Evolutionary conservation across 2,329 filamentous ascomycete species (phyloP), one percentile per base, ranked within the genome.

Genomic region (Stachybotrys chlorohalonatus): DNA sequence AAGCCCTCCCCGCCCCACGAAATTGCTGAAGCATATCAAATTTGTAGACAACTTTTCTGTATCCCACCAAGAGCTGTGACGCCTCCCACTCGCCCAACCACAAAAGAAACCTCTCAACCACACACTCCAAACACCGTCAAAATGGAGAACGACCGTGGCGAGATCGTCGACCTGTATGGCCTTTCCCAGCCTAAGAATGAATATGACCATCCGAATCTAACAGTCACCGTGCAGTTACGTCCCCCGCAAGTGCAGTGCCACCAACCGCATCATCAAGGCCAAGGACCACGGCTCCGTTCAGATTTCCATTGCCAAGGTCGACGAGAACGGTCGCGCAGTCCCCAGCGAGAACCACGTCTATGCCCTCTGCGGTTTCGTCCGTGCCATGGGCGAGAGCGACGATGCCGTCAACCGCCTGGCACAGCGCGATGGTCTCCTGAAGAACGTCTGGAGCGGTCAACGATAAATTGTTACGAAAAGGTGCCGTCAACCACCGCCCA

Each of bases 81-180:
- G 61, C 62, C 58, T 65, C 59, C 64, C 60, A 59, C 59, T 57
- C 63, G 64, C 60, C 64, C 60, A 64, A 62, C 61, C 60, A 60
- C 62, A 57, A 59, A 61, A 64, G 61, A 58, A 64, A 64, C 62
- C 57, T 61, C 58, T 59, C 62, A 63, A 65, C 58, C 58, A 60
- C 55, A 58, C 60, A 60, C 62, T 57, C 52, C 54, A 54, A 62
- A 62, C 61, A 67, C 69, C 72, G 76, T 71, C 73, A 92, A 84
- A 80, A 99, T 97, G 94, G 94, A 99, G 86, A 99, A 99, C 91
- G 94, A 97, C 84, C 91, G 91, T 82, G 93, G 93, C 82, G 91
- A 97, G 80, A 92, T 96, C 81, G 94, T 97, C 78, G 93, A 97
- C 82, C 91, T 96, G 90, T 96, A 86, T 42, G 50, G 79, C 87